Evolutionary conservation across 1,139 yeast genomes (phyloP).

Genomic region (Pichia sp.): DNA sequence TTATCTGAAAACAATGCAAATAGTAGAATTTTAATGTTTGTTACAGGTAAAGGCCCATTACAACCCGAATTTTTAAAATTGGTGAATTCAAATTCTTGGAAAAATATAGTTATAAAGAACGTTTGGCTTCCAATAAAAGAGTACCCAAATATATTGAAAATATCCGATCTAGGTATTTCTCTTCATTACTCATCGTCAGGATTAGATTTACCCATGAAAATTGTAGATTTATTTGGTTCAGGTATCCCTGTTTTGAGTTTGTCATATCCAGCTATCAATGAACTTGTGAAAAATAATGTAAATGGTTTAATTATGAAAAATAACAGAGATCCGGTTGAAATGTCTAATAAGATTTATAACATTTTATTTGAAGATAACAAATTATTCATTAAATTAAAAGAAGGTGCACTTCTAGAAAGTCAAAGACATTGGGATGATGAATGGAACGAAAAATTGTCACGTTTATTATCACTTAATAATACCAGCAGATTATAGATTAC

Average conservation of each 20-base stretch:
- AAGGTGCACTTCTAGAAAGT: conserved; percentile 70
- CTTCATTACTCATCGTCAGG: conserved; percentile 91
- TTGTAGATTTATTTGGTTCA: conserved; percentile 92
- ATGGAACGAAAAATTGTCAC: conserved; percentile 43
- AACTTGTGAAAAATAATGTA: conserved; percentile 43
- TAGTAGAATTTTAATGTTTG: conserved; percentile 56
- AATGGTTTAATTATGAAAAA: conserved; percentile 41
- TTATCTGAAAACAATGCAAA: conserved; percentile 22
- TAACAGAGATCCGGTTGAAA: conserved; percentile 35
- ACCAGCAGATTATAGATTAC: background rate
- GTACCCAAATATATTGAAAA: conserved; percentile 67
- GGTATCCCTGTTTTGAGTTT: conserved; percentile 88
- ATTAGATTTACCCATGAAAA: conserved; percentile 93
- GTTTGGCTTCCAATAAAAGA: conserved; percentile 78
- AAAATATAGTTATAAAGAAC: conserved; percentile 45
- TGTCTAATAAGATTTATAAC: conserved; percentile 43
- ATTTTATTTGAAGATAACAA: conserved; percentile 33
- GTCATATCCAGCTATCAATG: conserved; percentile 64
- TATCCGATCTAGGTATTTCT: conserved; percentile 85
- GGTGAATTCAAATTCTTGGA: conserved; percentile 39
- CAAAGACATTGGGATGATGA: conserved; percentile 64
- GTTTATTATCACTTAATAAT: conserved; percentile 6
- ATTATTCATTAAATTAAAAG: conserved; percentile 36
- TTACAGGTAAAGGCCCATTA: conserved; percentile 95
- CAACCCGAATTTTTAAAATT: conserved; percentile 42